Evolutionary conservation across 805 yeast genomes (phyloP).

Genomic region (Candida sanyiensis): DNA sequence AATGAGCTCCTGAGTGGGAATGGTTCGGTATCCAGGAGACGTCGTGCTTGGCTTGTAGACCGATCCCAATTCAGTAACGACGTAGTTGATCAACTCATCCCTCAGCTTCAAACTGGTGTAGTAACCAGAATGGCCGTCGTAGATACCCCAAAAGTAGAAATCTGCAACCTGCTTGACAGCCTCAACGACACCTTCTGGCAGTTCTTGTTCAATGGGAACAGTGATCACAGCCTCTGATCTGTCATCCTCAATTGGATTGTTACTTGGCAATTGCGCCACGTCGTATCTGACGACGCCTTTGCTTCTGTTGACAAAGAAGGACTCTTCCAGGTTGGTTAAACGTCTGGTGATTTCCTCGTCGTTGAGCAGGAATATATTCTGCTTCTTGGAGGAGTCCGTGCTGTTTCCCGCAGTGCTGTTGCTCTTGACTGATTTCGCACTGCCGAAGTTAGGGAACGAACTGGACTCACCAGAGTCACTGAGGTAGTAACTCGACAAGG

Average conservation of each 20-base stretch:
- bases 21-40: slow-evolving; percentile 40
- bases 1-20: slow-evolving; percentile 63
- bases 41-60: slow-evolving; percentile 52
- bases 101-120: slow-evolving; percentile 83
- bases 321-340: slow-evolving; percentile 71
- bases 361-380: slow-evolving; percentile 49
- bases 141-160: slow-evolving; percentile 93
- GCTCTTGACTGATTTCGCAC: slow-evolving; percentile 17
- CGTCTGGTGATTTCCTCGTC: slow-evolving; percentile 68
- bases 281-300: slow-evolving; percentile 88
- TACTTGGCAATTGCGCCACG: slow-evolving; percentile 82
- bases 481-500: slow-evolving; percentile 21
- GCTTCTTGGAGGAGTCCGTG: slow-evolving; percentile 32
- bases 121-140: slow-evolving; percentile 98
- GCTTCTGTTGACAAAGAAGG: slow-evolving; percentile 73
- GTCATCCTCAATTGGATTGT: slow-evolving; percentile 93
- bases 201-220: slow-evolving; percentile 40
- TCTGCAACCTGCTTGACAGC: slow-evolving; percentile 36
- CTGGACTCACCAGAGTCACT: slow-evolving; percentile 23
- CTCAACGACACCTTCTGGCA: neutral
- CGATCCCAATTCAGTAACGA: slow-evolving; percentile 69
- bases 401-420: slow-evolving; percentile 5
- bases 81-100: slow-evolving; percentile 69
- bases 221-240: slow-evolving; percentile 77
- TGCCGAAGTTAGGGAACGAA: slow-evolving; percentile 19